phyloP scores from a whole-genome alignment of 257 asterid genomes.

The Solanum dulcamara region DNA sequence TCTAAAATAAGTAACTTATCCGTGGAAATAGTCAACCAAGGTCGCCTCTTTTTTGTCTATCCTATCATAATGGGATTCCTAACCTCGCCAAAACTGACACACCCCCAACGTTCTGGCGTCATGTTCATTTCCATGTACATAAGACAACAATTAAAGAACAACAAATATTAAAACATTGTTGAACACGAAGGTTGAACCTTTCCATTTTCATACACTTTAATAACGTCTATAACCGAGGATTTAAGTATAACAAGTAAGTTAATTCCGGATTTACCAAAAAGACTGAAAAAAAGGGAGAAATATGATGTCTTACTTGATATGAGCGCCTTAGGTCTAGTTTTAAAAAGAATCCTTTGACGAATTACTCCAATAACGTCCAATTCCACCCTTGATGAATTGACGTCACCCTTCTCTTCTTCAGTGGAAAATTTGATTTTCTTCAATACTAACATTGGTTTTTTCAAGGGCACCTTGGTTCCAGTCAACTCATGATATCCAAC shows the following conservation, averaged over 20 bases:
- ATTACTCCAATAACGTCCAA: conserved; percentile 67
- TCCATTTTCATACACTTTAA: not conserved
- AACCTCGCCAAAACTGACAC: not conserved
- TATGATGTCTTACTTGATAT: conserved; percentile 49
- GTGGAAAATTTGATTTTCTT: conserved; percentile 44
- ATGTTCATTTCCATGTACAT: not conserved
- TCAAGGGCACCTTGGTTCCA: conserved; percentile 62
- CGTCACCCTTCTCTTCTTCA: conserved; percentile 16
- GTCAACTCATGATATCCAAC: conserved; percentile 87
- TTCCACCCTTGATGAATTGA: conserved; percentile 33
- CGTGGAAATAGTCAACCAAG: not conserved
- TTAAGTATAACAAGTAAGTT: not conserved
- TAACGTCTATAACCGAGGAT: not conserved
- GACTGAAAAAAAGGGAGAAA: not conserved
- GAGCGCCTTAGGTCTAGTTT: conserved; percentile 90
- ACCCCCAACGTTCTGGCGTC: not conserved
- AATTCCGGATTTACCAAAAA: not conserved
- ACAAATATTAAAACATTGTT: not conserved
- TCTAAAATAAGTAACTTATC: not conserved
- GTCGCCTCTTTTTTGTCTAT: not conserved
- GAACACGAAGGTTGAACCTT: not conserved
- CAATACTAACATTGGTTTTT: conserved; percentile 83
- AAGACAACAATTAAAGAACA: not conserved
- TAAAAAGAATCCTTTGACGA: conserved; percentile 69
- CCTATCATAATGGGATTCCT: not conserved